Conservation (phyloP, 208 protist genomes). For the Acanthamoeba culbertsoni region DNA sequence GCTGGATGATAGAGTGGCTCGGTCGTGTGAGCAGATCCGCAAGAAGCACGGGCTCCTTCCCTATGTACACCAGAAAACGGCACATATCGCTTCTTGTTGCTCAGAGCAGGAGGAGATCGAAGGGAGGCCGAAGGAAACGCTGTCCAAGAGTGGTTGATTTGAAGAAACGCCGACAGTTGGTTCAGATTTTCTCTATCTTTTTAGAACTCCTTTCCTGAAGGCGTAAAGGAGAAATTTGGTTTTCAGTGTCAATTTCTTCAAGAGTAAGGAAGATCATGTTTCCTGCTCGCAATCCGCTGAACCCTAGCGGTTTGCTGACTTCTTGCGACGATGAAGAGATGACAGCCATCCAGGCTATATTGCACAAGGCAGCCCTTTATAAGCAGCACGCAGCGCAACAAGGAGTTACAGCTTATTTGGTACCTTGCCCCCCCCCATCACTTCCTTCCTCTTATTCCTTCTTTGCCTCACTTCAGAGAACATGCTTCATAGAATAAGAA, state of each 20-base stretch:
- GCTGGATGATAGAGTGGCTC: conserved; percentile 57
- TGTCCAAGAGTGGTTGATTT: too few species aligned
- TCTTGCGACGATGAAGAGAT: not conserved
- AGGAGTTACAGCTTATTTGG: not conserved
- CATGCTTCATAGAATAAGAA: not conserved
- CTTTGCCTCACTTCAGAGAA: not conserved
- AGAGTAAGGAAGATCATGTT: not conserved
- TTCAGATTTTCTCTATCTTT: too few species aligned
- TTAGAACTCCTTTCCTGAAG: too few species aligned
- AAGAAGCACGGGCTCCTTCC: conserved; percentile 14
- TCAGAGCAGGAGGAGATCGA: not conserved
- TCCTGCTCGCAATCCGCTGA: not conserved
- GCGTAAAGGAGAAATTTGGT: too few species aligned
- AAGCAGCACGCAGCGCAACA: not conserved
- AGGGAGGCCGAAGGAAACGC: not conserved
- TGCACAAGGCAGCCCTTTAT: not conserved
- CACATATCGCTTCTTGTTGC: not conserved
- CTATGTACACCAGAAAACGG: conserved; percentile 17
- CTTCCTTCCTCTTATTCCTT: not conserved
- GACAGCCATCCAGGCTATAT: not conserved
- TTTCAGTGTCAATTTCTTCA: too few species aligned
- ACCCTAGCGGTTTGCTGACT: not conserved
- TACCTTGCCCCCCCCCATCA: not conserved
- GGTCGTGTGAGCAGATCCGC: conserved; percentile 42
- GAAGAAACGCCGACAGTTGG: too few species aligned